These are phyloP conservation scores for Paramyrothecium sp. DNA, from an alignment of 2,329 filamentous ascomycete species.

Conservation along the genomic window DNA sequence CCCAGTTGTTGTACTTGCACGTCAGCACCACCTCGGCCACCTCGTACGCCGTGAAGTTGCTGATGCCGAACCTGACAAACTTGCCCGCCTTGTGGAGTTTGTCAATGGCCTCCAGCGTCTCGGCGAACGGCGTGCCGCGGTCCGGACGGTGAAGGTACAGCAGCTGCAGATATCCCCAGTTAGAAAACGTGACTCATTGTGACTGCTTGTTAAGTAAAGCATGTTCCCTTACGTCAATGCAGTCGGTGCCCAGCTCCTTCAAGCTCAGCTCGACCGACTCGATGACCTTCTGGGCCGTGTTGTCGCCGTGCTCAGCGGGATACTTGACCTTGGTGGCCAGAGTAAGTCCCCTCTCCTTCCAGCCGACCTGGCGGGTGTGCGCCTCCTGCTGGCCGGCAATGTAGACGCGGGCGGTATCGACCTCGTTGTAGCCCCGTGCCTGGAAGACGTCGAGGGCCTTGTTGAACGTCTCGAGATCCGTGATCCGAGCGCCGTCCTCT, in stretches of 20 bases:
- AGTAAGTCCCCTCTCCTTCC: constrained; percentile 75
- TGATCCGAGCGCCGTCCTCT: constrained; percentile 67
- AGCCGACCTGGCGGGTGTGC: constrained; percentile 71
- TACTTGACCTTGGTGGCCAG: constrained; percentile 77
- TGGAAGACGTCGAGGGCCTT: constrained; percentile 74
- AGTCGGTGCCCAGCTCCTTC: constrained; percentile 69
- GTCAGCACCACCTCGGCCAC: constrained; percentile 81
- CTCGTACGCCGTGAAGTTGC: constrained; percentile 84
- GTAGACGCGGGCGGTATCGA: constrained; percentile 81
- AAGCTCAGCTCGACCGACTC: constrained; percentile 66
- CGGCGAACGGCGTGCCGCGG: constrained; percentile 69
- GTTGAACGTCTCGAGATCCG: constrained; percentile 64
- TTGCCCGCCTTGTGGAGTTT: constrained; percentile 83
- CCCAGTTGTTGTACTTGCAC: constrained; percentile 78
- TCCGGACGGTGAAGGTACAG: constrained; percentile 43
- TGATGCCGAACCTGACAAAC: constrained; percentile 76
- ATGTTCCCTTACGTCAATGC: constrained; percentile 60
- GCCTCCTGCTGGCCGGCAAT: constrained; percentile 72
- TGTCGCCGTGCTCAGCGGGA: constrained; percentile 55
- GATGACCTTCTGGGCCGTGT: constrained; percentile 63
- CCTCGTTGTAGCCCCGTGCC: constrained; percentile 75
- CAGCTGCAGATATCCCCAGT: constrained; percentile 18
- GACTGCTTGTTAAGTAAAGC: background rate
- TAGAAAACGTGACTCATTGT: background rate
- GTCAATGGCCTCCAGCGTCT: constrained; percentile 76